Percentiles rank a stretch among this genome's conserved stretches.
These are phyloP conservation scores for Rhynchospora tenuis DNA, from an alignment of 176 grass and related monocot species.

Conservation along the genomic window DNA sequence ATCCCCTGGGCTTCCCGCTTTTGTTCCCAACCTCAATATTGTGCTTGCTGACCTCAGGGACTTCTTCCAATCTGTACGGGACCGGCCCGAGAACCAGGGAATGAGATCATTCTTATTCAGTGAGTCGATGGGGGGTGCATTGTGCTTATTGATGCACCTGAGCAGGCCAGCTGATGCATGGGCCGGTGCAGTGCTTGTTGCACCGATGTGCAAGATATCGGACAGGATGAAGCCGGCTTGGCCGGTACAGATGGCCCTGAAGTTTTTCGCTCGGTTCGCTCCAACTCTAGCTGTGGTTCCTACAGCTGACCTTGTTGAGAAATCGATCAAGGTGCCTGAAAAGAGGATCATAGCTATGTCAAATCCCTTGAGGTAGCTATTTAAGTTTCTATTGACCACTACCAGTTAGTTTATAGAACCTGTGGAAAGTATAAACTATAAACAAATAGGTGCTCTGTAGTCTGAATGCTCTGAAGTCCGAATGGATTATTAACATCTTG, in stretches of 20 bases:
- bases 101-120: conserved; percentile 65
- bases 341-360: conserved; percentile 58
- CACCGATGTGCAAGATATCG: conserved; percentile 90
- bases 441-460: not conserved
- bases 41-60: conserved; percentile 46
- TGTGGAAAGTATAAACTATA: too few species aligned
- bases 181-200: conserved; percentile 75
- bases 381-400: too few species aligned
- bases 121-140: conserved; percentile 85
- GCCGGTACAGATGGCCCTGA: conserved; percentile 64
- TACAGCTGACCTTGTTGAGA: conserved; percentile 69
- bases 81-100: conserved; percentile 21
- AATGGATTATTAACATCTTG: too few species aligned
- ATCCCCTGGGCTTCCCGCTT: conserved; percentile 63
- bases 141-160: conserved; percentile 84
- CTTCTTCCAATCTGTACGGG: conserved; percentile 53
- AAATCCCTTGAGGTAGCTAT: conserved; percentile 64
- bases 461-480: not conserved
- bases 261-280: conserved; percentile 47
- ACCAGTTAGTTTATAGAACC: too few species aligned
- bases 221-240: conserved; percentile 66
- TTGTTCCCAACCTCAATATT: conserved; percentile 56
- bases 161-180: conserved; percentile 39
- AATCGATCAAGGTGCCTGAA: conserved; percentile 73
- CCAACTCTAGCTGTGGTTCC: conserved; percentile 74